Conservation (phyloP, 1,139 yeast species). For the Suhomyces terraborum region DNA sequence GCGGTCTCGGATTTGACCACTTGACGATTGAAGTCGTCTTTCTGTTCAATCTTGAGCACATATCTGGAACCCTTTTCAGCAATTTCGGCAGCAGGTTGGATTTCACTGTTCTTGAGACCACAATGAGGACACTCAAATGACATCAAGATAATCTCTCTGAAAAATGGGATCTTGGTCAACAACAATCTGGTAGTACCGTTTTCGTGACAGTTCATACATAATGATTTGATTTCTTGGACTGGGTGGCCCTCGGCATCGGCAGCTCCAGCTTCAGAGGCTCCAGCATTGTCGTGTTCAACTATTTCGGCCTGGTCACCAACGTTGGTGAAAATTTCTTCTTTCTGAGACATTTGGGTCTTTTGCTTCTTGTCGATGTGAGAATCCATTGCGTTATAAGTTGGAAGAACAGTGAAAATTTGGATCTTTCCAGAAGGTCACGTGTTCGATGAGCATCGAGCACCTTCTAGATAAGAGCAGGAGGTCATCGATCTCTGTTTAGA, state of each 20-base stretch:
- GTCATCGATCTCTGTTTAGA: not conserved
- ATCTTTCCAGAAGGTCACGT: constrained; percentile 15
- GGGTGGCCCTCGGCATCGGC: constrained; percentile 92
- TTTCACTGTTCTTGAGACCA: constrained; percentile 84
- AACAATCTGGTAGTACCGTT: constrained; percentile 82
- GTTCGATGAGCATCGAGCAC: constrained; percentile 11
- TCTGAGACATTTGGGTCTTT: constrained; percentile 21
- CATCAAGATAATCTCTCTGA: constrained; percentile 90
- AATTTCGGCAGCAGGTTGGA: constrained; percentile 89
- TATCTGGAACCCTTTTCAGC: constrained; percentile 87
- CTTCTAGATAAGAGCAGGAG: not conserved
- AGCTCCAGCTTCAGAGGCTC: constrained; percentile 52
- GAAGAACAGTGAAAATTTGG: constrained; percentile 7
- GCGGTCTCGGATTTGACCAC: constrained; percentile 91
- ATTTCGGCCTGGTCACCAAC: constrained; percentile 45
- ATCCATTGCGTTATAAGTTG: constrained; percentile 13
- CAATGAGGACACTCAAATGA: constrained; percentile 97
- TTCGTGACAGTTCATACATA: constrained; percentile 94
- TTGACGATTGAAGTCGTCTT: constrained; percentile 82
- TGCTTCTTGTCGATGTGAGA: constrained; percentile 22
- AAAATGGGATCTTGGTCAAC: constrained; percentile 86
- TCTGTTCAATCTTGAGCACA: constrained; percentile 66
- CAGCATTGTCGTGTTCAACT: constrained; percentile 15
- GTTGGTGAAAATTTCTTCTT: constrained; percentile 51
- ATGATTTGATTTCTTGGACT: constrained; percentile 89